Conservation (phyloP, 345 rosid genomes). For the Xanthoceras sorbifolium region DNA sequence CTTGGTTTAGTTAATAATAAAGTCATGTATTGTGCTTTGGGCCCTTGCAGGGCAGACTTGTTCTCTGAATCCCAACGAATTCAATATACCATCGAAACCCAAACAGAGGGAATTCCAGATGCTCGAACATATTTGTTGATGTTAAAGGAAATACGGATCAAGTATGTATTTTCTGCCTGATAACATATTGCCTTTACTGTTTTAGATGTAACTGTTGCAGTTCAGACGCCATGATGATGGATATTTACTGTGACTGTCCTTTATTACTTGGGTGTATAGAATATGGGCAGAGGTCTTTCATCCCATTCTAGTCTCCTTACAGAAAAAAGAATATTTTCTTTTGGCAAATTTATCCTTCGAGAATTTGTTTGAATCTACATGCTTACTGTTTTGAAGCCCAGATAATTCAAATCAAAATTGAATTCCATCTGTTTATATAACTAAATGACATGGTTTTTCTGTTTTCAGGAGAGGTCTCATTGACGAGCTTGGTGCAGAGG, state of each 20-base stretch:
- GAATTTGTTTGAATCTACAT: slow-evolving; percentile 6
- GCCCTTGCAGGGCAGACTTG: slow-evolving; percentile 74
- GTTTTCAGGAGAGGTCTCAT: slow-evolving; percentile 73
- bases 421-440: neutral
- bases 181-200: neutral
- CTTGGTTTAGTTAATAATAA: slow-evolving; percentile 12
- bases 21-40: slow-evolving; percentile 17
- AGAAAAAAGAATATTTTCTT: neutral
- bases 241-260: neutral
- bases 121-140: slow-evolving; percentile 82
- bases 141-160: slow-evolving; percentile 72
- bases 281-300: neutral
- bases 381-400: neutral
- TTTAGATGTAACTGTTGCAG: neutral
- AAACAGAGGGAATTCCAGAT: slow-evolving; percentile 76
- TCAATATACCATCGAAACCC: slow-evolving; percentile 55
- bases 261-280: neutral
- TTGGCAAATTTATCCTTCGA: neutral
- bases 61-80: slow-evolving; percentile 86
- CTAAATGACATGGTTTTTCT: slow-evolving; percentile 8
- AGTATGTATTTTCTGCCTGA: slow-evolving; percentile 39
- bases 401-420: neutral
- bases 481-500: slow-evolving; percentile 91
- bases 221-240: no score
- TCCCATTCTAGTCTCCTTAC: neutral